phyloP scores from a whole-genome alignment of 495 filamentous ascomycete genomes.

The Barbatosphaeria neglecta region DNA sequence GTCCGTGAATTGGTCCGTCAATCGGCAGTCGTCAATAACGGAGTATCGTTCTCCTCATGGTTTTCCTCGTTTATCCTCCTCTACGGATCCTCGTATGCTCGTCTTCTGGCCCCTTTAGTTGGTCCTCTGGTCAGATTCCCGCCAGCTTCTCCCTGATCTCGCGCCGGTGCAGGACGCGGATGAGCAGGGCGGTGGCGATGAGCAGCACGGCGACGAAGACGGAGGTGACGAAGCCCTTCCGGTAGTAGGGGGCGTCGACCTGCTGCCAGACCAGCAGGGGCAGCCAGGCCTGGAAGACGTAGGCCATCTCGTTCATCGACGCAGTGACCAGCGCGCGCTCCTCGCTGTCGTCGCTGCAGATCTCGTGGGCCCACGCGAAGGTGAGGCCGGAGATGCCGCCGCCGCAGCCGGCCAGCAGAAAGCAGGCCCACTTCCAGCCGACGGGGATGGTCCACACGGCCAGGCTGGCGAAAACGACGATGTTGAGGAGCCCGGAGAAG shows the following conservation, averaged over 20 bases:
- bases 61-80: no score
- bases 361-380: conserved; percentile 42
- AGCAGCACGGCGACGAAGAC: conserved; percentile 22
- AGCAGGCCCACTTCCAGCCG: conserved; percentile 35
- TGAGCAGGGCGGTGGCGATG: conserved; percentile 23
- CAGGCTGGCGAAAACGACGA: conserved; percentile 26
- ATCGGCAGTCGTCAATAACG: no score
- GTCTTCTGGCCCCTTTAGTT: no score
- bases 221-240: conserved; percentile 32
- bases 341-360: conserved; percentile 38
- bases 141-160: conserved; percentile 19
- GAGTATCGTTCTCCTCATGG: no score
- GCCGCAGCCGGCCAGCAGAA: conserved; percentile 33
- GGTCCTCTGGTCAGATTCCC: no score
- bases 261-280: conserved; percentile 37
- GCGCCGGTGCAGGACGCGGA: conserved; percentile 26
- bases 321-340: conserved; percentile 42
- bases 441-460: conserved; percentile 30
- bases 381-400: conserved; percentile 22
- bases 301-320: conserved; percentile 32
- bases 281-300: conserved; percentile 30
- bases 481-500: conserved; percentile 27
- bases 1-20: no score
- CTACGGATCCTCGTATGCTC: no score
- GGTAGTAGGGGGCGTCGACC: conserved; percentile 32